Conservation (phyloP, 805 yeast species). For the Lachancea cidri region DNA sequence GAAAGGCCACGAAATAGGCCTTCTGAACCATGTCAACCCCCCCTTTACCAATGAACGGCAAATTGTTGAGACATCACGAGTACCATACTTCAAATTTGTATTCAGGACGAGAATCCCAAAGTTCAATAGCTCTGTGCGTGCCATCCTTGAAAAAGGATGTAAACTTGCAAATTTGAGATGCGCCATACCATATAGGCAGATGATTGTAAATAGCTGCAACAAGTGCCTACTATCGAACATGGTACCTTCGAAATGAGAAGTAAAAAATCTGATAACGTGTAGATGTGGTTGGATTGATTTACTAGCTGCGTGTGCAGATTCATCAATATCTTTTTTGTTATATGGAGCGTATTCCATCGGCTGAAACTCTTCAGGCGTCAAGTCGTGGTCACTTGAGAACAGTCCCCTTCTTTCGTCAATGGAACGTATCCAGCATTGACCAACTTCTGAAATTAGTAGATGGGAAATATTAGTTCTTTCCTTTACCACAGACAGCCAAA, state of each 20-base stretch:
- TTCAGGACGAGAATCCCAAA: constrained; percentile 62
- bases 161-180: constrained; percentile 54
- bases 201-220: constrained; percentile 60
- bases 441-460: constrained; percentile 62
- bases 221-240: constrained; percentile 65
- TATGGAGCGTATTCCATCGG: constrained; percentile 90
- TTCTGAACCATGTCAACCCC: constrained; percentile 73
- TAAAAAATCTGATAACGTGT: constrained; percentile 58
- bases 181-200: constrained; percentile 51
- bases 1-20: constrained; percentile 63
- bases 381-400: constrained; percentile 52
- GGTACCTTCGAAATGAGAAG: constrained; percentile 77
- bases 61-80: constrained; percentile 42
- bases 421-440: constrained; percentile 62
- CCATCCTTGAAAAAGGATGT: constrained; percentile 76
- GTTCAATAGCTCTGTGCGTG: constrained; percentile 66
- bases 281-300: constrained; percentile 61
- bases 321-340: constrained; percentile 52
- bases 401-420: constrained; percentile 58
- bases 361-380: constrained; percentile 52
- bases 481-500: constrained; percentile 76
- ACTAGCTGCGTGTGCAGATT: constrained; percentile 45
- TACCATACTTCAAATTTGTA: constrained; percentile 46
- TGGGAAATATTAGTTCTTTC: constrained; percentile 56
- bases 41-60: constrained; percentile 52